Percentiles rank a stretch among this genome's conserved stretches.
phyloP scores from a whole-genome alignment of 2,329 filamentous ascomycete genomes.

The Pseudopithomyces chartarum region DNA sequence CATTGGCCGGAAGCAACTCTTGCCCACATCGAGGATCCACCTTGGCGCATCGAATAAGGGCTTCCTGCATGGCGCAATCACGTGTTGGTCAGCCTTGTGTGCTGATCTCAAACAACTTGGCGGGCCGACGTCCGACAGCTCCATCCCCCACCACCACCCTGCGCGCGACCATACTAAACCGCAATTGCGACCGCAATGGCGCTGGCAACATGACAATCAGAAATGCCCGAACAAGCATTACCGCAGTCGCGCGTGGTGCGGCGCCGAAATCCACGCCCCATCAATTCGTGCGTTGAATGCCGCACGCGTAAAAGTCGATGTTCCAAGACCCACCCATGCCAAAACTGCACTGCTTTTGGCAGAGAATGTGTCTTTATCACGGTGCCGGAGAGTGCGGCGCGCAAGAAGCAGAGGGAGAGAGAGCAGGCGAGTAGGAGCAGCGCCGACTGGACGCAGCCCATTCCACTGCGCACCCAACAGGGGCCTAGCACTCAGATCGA shows the following conservation, averaged over 20 bases:
- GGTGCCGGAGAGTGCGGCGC: constrained; percentile 43
- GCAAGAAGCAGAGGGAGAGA: constrained; percentile 43
- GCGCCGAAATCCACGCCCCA: constrained; percentile 45
- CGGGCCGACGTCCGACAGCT: constrained; percentile 14
- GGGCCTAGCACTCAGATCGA: constrained; percentile 28
- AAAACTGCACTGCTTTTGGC: constrained; percentile 47
- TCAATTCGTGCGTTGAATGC: constrained; percentile 47
- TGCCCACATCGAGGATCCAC: background rate
- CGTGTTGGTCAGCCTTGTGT: constrained; percentile 1
- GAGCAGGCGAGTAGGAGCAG: constrained; percentile 34
- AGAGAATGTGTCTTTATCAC: constrained; percentile 47
- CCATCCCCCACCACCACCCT: constrained; percentile 15
- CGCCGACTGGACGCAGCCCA: constrained; percentile 44
- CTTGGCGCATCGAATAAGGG: background rate
- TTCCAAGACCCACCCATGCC: constrained; percentile 46
- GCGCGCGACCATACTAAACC: constrained; percentile 15
- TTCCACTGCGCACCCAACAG: constrained; percentile 38
- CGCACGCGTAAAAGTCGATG: constrained; percentile 45
- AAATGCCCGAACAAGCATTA: constrained; percentile 45
- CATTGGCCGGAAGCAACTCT: background rate
- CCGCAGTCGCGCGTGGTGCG: constrained; percentile 46
- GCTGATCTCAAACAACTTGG: background rate
- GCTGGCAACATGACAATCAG: constrained; percentile 36
- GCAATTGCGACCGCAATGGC: constrained; percentile 28
- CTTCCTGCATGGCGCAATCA: background rate